A percentile compares a stretch with the other conserved stretches of the same genome.
phyloP scores from a whole-genome alignment of 2,329 filamentous ascomycete genomes.

The Hawksworthiomyces lignivorus region DNA sequence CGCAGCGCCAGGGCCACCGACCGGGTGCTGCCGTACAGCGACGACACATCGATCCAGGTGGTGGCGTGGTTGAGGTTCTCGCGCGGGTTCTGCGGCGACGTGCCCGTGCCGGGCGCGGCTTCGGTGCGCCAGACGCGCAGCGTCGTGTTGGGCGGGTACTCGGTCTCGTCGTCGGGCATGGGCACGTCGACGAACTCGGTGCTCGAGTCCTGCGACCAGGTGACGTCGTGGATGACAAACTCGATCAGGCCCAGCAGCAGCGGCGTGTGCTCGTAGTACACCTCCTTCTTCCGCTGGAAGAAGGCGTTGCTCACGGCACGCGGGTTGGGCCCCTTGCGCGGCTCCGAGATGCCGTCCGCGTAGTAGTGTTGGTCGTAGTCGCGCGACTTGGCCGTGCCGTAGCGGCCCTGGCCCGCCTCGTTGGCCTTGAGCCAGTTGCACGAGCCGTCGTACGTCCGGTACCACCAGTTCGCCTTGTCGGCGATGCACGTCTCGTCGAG shows the following conservation, averaged over 20 bases:
- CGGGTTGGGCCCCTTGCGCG: constrained; percentile 12
- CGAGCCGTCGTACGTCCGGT: constrained; percentile 13
- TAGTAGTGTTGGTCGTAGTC: constrained; percentile 13
- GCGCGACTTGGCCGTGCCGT: constrained; percentile 12
- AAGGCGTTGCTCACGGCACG: constrained; percentile 15
- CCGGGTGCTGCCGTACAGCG: constrained; percentile 12
- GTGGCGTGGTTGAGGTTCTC: constrained; percentile 13
- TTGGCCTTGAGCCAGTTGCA: constrained; percentile 15
- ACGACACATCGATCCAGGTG: constrained; percentile 14
- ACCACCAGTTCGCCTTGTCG: constrained; percentile 12
- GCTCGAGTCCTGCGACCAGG: constrained; percentile 12
- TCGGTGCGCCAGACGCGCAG: constrained; percentile 8
- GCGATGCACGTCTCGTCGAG: constrained; percentile 6
- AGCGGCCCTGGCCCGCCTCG: constrained; percentile 8
- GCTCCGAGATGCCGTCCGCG: constrained; percentile 11
- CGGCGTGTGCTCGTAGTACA: constrained; percentile 14
- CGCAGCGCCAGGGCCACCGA: constrained; percentile 11
- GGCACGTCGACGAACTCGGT: constrained; percentile 13
- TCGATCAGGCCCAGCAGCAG: constrained; percentile 13
- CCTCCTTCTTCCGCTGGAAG: constrained; percentile 10
- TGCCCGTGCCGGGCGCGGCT: constrained; percentile 12
- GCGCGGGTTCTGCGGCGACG: constrained; percentile 11
- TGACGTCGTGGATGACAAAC: constrained; percentile 14
- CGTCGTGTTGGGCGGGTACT: constrained; percentile 10
- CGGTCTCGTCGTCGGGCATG: constrained; percentile 12